Evolutionary conservation across 1,139 yeast genomes (phyloP), one percentile per base, ranked within the genome.

Genomic region (Saccharomyces hybrid): DNA sequence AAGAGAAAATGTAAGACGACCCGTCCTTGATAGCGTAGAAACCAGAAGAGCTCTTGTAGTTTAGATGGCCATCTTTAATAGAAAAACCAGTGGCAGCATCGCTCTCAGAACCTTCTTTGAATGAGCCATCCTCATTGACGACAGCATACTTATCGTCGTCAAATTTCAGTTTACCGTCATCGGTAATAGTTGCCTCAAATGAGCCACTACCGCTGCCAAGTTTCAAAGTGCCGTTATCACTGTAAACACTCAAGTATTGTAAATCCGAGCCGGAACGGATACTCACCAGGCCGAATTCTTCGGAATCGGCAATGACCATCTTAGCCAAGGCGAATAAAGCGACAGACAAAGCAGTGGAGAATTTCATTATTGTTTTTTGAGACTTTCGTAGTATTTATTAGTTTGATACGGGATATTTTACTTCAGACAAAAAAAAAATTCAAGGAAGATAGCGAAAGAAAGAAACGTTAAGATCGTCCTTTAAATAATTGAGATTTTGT

Each of bases 261-360:
- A 67, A 61, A 25, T 55, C 57, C 38, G 73, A 62, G 47, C 72
- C 73, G 47, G 74, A 70, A 55, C 66, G 63, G 57, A 72, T 65
- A 46, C 64, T 56, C n/a, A 71, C 34, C 52, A 69, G 54, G 51
- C 68, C 68, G 56, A 72, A 71, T n/a, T 61, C 51, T 48, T 66
- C 67, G 26, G 74, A 69, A 60, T 70, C 73, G 38, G 73, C 73
- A 4, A 41, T 32, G 47, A 47, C 68, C 27, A 61, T 28, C 28
- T 62, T 54, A 52, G 67, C 67, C 48, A 65, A 58, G 28, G 68
- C 58, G 50, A 59, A 38, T 38, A 59, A 49, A 48, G 62, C 59
- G 50, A 58, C 54, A 23, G 58, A 46, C 48, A 58, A 51, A 19
- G 58, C 52, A 28, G 58, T 54, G 27, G 61, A 48, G 52, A 56